phyloP scores from a whole-genome alignment of 1,139 yeast species.

The Candida tropicalis region DNA sequence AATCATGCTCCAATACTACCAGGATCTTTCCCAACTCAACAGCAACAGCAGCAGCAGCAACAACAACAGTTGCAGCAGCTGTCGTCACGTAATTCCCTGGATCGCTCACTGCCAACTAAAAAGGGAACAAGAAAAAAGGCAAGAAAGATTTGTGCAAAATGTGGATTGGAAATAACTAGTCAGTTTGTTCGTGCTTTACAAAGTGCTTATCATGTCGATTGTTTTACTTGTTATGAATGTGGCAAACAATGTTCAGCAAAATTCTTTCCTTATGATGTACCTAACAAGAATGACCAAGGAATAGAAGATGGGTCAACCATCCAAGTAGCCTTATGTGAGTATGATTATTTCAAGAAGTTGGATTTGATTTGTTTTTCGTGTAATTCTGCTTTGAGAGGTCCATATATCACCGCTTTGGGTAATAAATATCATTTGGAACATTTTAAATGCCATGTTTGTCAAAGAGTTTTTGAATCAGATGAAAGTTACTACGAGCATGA shows the following conservation, averaged over 20 bases:
- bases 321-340: constrained; percentile 86
- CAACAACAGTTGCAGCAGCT: background rate
- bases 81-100: constrained; percentile 4
- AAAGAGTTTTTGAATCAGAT: constrained; percentile 84
- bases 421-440: constrained; percentile 94
- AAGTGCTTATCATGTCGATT: constrained; percentile 79
- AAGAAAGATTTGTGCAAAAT: constrained; percentile 56
- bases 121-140: constrained; percentile 24
- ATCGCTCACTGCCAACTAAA: constrained; percentile 1
- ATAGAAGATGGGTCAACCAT: constrained; percentile 32
- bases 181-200: constrained; percentile 86
- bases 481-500: constrained; percentile 93
- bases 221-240: constrained; percentile 86
- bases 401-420: constrained; percentile 92
- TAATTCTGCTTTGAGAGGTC: constrained; percentile 83
- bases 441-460: constrained; percentile 88
- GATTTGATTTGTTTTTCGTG: constrained; percentile 85
- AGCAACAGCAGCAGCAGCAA: background rate
- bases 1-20: background rate
- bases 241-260: constrained; percentile 72
- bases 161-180: constrained; percentile 70
- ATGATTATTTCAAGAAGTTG: constrained; percentile 84
- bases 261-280: constrained; percentile 60
- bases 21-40: constrained; percentile 33
- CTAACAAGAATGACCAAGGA: constrained; percentile 20